A percentile compares a stretch with the other conserved stretches of the same genome.
These are phyloP conservation scores for Cucurbita ficifolia DNA, from an alignment of 306 rosid species.

Conservation along the genomic window DNA sequence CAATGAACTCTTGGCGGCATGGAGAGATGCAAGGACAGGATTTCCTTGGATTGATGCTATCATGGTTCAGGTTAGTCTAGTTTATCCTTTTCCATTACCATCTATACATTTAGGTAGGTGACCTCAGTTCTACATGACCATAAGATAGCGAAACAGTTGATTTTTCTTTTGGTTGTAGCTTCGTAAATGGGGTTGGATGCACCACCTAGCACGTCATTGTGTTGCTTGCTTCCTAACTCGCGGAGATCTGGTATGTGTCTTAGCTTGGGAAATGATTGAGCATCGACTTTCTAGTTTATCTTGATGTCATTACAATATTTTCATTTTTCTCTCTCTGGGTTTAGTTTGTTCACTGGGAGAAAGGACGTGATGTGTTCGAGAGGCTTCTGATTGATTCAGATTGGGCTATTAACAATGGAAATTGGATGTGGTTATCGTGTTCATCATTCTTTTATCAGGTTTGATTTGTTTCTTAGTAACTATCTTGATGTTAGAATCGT, in stretches of 20 bases:
- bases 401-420: conserved; percentile 90
- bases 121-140: neutral
- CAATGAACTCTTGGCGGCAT: conserved; percentile 55
- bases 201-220: conserved; percentile 85
- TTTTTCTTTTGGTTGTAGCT: conserved; percentile 38
- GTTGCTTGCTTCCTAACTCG: conserved; percentile 92
- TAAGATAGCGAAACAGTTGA: neutral
- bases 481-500: neutral
- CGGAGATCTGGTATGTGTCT: conserved; percentile 67
- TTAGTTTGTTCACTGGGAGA: conserved; percentile 89
- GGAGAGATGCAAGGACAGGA: conserved; percentile 88
- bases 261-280: neutral
- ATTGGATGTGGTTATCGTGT: conserved; percentile 96
- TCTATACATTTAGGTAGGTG: neutral
- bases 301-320: neutral
- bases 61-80: conserved; percentile 64
- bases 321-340: conserved; percentile 1
- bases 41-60: conserved; percentile 98
- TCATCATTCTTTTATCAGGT: conserved; percentile 95
- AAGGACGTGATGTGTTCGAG: conserved; percentile 86
- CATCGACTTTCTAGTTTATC: conserved; percentile 4
- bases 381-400: conserved; percentile 95
- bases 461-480: neutral
- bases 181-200: conserved; percentile 94
- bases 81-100: neutral